Evolutionary conservation across 2,329 filamentous ascomycete species (phyloP).

Genomic region (Cytospora mali): DNA sequence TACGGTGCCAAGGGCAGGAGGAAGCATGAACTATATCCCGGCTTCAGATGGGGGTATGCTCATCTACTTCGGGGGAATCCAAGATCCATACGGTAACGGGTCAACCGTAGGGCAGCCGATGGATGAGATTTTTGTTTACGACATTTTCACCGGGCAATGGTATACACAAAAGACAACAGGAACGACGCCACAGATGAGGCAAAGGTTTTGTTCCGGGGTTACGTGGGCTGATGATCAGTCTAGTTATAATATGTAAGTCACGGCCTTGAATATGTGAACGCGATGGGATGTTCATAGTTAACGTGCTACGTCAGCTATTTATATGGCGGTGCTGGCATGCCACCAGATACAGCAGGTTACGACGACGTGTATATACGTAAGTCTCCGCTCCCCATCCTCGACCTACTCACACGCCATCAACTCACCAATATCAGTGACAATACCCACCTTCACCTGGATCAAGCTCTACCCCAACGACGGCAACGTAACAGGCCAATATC

Average conservation of each 20-base stretch:
- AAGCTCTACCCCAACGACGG: conserved; percentile 51
- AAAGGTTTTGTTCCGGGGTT: conserved; percentile 63
- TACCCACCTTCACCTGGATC: conserved; percentile 67
- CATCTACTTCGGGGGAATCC: conserved; percentile 64
- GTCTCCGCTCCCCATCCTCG: not conserved
- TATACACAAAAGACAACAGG: conserved; percentile 61
- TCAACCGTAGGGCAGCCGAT: conserved; percentile 48
- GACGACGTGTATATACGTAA: conserved; percentile 61
- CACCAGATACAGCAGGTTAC: conserved; percentile 51
- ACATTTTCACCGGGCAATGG: conserved; percentile 62
- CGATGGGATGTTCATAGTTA: not conserved
- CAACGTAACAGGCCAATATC: conserved; percentile 43
- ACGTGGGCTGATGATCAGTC: conserved; percentile 62
- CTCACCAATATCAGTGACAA: conserved; percentile 42
- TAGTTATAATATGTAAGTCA: conserved; percentile 64
- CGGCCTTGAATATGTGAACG: conserved; percentile 7
- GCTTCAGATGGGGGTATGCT: conserved; percentile 61
- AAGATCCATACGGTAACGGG: conserved; percentile 50
- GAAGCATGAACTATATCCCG: conserved; percentile 61
- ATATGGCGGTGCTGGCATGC: conserved; percentile 59
- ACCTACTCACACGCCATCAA: not conserved
- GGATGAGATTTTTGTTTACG: conserved; percentile 60
- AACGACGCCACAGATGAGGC: conserved; percentile 52
- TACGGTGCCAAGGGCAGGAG: conserved; percentile 57
- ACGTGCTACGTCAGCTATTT: conserved; percentile 51